Base-by-base conservation (phyloP, 768 basidiomycete genomes). In the Flagelloscypha sp. region DNA sequence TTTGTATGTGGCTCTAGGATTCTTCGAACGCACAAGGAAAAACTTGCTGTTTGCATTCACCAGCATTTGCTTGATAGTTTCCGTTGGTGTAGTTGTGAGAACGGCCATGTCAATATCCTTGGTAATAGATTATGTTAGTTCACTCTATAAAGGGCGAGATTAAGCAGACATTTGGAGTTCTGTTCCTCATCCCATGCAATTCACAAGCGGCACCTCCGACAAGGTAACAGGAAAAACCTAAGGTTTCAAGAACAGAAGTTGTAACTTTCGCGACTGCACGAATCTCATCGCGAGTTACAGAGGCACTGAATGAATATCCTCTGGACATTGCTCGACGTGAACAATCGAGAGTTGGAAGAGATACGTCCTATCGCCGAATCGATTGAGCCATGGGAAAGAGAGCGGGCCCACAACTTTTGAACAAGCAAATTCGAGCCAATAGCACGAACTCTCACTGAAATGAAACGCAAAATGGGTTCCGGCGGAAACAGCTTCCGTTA, bases 71-170 rank as follows among this genome's bases (percentile, higher is more conserved):
- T 74, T 72, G 40, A 74, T 32, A 55, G 5, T 47, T 43, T 46
- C 68, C 68, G 24, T 53, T 54, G 3, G 51, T 46, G 34, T 58
- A 45, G 6, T 23, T 20, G 63, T 60, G 25, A 69, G 45, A 9
- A 71, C 62, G 17, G 70, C 55, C 3, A 72, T 50, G 38, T 72
- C 70, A 7, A 70, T 52, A 41, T 73, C 72, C 70, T 72, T 12
- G 12, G 43, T 33, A 8, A 49, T 21, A 28, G 19, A 48, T 31
- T 1, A 40, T 33, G 3, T 19, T 47, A 19, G 27, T 41, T 40
- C 3, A 47, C 39, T 27, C 45, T 41, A 37, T 44, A 30, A 10
- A 10, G 20, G 27, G 13, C 16, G 12, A 21, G 22, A 33, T 10
- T 12, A 10, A 24, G 44, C 61, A 28, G 16, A 68, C 67, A 24